phyloP scores from a whole-genome alignment of 2,329 filamentous ascomycete genomes.

The Aureobasidium sp. region DNA sequence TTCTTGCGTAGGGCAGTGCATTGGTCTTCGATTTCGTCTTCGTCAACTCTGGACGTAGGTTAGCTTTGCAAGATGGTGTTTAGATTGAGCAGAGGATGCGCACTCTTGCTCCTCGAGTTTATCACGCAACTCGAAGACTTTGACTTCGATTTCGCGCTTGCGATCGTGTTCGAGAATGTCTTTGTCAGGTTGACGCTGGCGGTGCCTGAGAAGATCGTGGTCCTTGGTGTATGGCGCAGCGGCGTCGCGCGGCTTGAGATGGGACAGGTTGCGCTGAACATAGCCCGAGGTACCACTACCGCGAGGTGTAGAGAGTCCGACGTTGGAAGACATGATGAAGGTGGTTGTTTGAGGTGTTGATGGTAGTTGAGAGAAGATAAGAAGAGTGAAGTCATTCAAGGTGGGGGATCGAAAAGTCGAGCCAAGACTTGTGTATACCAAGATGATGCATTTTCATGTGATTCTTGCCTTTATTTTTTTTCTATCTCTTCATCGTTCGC shows the following conservation, averaged over 20 bases:
- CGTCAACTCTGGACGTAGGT: conserved; percentile 51
- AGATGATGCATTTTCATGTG: neutral
- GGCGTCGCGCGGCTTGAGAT: conserved; percentile 71
- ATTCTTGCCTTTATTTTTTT: neutral
- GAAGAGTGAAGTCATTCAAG: conserved; percentile 1
- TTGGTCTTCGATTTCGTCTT: conserved; percentile 80
- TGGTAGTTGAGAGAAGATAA: neutral
- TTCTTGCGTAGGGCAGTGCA: conserved; percentile 59
- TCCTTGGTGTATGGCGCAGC: conserved; percentile 64
- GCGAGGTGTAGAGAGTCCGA: conserved; percentile 87
- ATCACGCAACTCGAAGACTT: conserved; percentile 84
- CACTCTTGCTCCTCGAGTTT: conserved; percentile 84
- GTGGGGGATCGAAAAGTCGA: conserved; percentile 4
- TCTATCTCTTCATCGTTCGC: neutral
- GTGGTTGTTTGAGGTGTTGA: neutral
- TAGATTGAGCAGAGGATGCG: conserved; percentile 18
- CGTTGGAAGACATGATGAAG: conserved; percentile 78
- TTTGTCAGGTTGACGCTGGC: conserved; percentile 76
- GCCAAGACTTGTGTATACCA: conserved; percentile 8
- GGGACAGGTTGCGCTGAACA: conserved; percentile 89
- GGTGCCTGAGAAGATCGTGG: conserved; percentile 61
- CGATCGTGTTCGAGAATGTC: conserved; percentile 92
- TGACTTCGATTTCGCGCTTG: conserved; percentile 83
- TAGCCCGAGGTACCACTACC: conserved; percentile 96
- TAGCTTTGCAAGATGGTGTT: neutral